A percentile compares a stretch with the other conserved stretches of the same genome.
These are phyloP conservation scores for Ensete ventricosum DNA, from an alignment of 176 grass and related monocot genomes.

Conservation along the genomic window DNA sequence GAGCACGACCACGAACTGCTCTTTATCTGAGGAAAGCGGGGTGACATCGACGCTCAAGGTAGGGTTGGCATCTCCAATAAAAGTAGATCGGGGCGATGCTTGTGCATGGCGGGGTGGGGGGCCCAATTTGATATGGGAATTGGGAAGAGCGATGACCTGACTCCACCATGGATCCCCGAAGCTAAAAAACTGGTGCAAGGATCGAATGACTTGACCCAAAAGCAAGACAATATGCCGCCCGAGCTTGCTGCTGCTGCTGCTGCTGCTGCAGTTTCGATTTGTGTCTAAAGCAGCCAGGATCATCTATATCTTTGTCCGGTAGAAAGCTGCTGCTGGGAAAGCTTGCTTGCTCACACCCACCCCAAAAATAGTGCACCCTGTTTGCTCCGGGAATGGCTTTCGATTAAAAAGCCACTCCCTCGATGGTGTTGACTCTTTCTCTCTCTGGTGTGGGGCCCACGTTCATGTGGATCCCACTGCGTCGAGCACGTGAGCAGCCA, in stretches of 20 bases:
- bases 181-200: not conserved
- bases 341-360: no score
- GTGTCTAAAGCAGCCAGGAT: no score
- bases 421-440: no score
- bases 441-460: no score
- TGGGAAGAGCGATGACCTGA: not conserved
- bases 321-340: no score
- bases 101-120: not conserved
- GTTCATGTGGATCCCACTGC: no score
- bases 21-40: not conserved
- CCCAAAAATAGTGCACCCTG: no score
- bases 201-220: conserved; percentile 4
- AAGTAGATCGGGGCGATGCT: not conserved
- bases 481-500: no score
- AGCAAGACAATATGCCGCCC: conserved; percentile 8
- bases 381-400: no score
- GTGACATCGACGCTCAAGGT: not conserved
- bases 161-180: not conserved
- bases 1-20: not conserved
- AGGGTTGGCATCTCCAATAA: not conserved
- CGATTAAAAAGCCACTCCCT: no score
- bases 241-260: not conserved
- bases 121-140: not conserved
- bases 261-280: not conserved
- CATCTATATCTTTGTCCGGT: no score